Conservation (phyloP, 75 land plant genomes). For the Cunninghamia lanceolata region DNA sequence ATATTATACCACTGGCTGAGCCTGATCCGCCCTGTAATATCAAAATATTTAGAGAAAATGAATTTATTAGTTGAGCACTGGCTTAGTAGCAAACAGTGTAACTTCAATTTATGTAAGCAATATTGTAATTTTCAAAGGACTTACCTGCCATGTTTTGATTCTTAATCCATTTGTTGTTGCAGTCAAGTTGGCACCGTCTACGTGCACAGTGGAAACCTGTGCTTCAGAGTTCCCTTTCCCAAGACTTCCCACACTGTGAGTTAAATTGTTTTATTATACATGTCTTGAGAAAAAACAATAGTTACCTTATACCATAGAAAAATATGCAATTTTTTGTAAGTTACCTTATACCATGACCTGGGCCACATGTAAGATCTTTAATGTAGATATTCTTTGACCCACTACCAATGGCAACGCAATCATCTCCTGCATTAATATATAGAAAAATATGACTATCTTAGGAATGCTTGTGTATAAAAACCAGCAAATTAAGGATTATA, state of each 20-base stretch:
- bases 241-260: slow-evolving; percentile 61
- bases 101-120: neutral
- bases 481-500: neutral
- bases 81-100: neutral
- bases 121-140: neutral
- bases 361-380: slow-evolving; percentile 30
- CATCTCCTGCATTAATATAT: slow-evolving; percentile 17
- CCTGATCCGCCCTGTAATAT: slow-evolving; percentile 36
- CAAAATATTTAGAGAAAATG: neutral
- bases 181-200: slow-evolving; percentile 27
- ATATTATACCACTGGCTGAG: slow-evolving; percentile 49
- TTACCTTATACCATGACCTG: slow-evolving; percentile 48
- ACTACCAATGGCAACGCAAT: slow-evolving; percentile 30
- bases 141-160: slow-evolving; percentile 63
- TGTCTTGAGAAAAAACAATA: neutral
- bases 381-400: slow-evolving; percentile 20
- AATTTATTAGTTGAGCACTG: neutral
- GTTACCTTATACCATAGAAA: slow-evolving; percentile 33
- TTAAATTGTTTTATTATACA: neutral
- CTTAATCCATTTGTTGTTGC: slow-evolving; percentile 51
- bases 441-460: neutral
- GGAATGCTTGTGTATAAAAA: neutral
- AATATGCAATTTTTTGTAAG: neutral
- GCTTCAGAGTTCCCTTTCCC: slow-evolving; percentile 31
- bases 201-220: slow-evolving; percentile 32